Evolutionary conservation across 2,329 filamentous ascomycete species (phyloP).

Genomic region (Chaetomium sp.): DNA sequence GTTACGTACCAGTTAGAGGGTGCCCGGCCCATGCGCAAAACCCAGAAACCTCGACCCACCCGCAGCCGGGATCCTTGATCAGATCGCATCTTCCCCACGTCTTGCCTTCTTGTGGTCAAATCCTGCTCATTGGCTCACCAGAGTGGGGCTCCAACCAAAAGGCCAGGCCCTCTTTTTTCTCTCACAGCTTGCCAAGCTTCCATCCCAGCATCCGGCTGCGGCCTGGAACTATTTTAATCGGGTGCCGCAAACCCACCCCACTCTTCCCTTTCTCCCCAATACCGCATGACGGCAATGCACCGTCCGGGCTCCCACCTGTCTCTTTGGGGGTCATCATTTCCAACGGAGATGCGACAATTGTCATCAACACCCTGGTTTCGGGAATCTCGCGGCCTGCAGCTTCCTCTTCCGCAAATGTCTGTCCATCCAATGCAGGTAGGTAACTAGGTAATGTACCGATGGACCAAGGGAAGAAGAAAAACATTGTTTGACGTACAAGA

Average conservation of each 20-base stretch:
- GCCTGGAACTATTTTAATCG: conserved; percentile 18
- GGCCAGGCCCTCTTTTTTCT: conserved; percentile 8
- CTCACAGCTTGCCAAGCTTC: conserved; percentile 8
- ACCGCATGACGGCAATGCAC: conserved; percentile 12
- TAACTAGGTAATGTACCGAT: not conserved
- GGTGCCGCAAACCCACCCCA: conserved; percentile 1
- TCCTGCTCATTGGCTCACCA: not conserved
- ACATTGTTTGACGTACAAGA: not conserved
- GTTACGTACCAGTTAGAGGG: too few species aligned
- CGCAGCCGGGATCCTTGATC: conserved; percentile 15
- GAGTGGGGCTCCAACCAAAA: not conserved
- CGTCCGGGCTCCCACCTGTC: conserved; percentile 1
- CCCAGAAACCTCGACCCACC: conserved; percentile 2
- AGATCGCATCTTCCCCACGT: conserved; percentile 24
- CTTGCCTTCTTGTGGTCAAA: not conserved
- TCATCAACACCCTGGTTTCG: not conserved
- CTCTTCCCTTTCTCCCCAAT: not conserved
- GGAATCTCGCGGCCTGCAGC: not conserved
- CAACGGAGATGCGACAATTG: not conserved
- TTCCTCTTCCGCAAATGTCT: not conserved
- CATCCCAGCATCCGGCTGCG: conserved; percentile 7
- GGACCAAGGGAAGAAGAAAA: not conserved
- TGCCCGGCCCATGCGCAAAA: not conserved
- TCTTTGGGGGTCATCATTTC: conserved; percentile 1
- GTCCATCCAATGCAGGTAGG: not conserved